Base-by-base conservation (phyloP, 345 rosid genomes). In the Adansonia digitata region DNA sequence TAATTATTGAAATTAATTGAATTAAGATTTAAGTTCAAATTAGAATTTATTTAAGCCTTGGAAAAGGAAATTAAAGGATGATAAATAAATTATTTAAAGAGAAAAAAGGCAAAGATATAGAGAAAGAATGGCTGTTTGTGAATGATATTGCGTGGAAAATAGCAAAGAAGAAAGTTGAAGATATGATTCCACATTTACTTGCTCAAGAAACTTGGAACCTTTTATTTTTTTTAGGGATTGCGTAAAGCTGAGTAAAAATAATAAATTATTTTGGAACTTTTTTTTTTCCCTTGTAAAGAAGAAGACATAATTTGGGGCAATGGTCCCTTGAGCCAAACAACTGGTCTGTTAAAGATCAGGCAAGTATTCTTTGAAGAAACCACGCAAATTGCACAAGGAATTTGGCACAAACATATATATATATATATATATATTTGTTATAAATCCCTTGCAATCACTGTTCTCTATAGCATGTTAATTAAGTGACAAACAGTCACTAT, bases 131-230 rank as follows among this genome's bases (percentile, higher is more conserved):
- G 10, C 0, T 43, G 52, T 17, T 8, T 59, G 0, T 37, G 29
- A 37, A 20, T 40, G 69, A 67, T 35, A 18, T 42, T 24, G 75
- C 26, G 18, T 24, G 48, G 45, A n/a, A 31, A 45, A 29, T 40
- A 10, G 51, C 49, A 62, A 48, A 35, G 63, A 65, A 59, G 40
- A 57, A 63, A 63, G 74, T 37, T 5, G 18, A 65, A 72, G 82
- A 80, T 77, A 83, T 78, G 87, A 84, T 82, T 82, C 84, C 61
- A 62, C 67, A 61, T 60, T 82, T 82, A 81, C 87, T 86, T 86
- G 81, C 60, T 79, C 77, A 29, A 75, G 77, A 84, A 79, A 84
- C 83, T 82, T 82, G 82, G 83, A 73, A 84, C 81, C 65, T 7
- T 27, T 57, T 5, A 4, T 45, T 9, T 51, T 45, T 65, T 67